Conservation (phyloP, 257 asterid species). For the Ballota nigra region DNA sequence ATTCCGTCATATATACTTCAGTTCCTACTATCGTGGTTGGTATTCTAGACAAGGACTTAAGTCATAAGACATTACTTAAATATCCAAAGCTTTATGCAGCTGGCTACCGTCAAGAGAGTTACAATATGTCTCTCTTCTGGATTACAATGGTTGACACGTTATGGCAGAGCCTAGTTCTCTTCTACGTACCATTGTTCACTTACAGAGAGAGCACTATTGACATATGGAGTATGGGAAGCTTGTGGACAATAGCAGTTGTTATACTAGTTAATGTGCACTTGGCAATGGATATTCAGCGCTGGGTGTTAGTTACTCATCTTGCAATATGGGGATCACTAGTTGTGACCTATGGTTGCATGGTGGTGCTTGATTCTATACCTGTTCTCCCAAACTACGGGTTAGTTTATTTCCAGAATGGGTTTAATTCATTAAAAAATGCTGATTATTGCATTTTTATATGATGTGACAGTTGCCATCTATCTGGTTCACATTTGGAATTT, state of each 20-base stretch:
- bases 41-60: slow-evolving; percentile 87
- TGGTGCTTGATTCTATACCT: slow-evolving; percentile 81
- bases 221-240: slow-evolving; percentile 98
- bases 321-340: slow-evolving; percentile 92
- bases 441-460: not conserved
- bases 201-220: slow-evolving; percentile 79
- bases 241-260: slow-evolving; percentile 95
- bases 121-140: slow-evolving; percentile 90
- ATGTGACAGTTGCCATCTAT: not conserved
- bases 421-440: slow-evolving; percentile 5
- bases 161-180: slow-evolving; percentile 98
- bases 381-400: slow-evolving; percentile 79
- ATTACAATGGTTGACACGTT: slow-evolving; percentile 87
- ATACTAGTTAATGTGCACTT: slow-evolving; percentile 83
- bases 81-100: slow-evolving; percentile 94
- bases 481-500: slow-evolving; percentile 15
- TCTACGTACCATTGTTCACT: slow-evolving; percentile 70
- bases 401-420: slow-evolving; percentile 34
- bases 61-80: slow-evolving; percentile 75
- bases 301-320: slow-evolving; percentile 77
- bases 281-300: slow-evolving; percentile 92
- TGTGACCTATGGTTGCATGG: slow-evolving; percentile 50
- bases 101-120: slow-evolving; percentile 92
- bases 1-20: slow-evolving; percentile 89
- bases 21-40: slow-evolving; percentile 93